These are phyloP conservation scores for Monilinia laxa DNA, from an alignment of 2,329 filamentous ascomycete genomes.

Conservation along the genomic window DNA sequence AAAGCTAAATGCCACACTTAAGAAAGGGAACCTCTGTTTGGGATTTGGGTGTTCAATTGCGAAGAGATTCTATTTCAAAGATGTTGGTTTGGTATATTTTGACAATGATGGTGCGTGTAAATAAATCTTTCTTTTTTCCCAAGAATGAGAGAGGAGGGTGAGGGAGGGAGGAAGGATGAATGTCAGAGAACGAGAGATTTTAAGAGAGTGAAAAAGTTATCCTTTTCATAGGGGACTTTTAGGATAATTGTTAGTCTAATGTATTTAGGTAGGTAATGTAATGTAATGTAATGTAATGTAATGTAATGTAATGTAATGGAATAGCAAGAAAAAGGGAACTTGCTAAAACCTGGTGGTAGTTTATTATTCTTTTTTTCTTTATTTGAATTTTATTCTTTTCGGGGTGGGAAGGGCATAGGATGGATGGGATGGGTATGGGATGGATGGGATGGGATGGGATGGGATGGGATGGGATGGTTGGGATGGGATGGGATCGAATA, in stretches of 20 bases:
- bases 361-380: background rate
- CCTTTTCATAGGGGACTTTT: background rate
- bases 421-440: too few relatives aligned
- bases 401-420: background rate
- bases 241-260: too few relatives aligned
- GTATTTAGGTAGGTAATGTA: too few relatives aligned
- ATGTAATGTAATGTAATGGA: too few relatives aligned
- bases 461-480: too few relatives aligned
- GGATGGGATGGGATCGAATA: too few relatives aligned
- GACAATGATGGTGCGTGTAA: too few relatives aligned
- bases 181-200: background rate
- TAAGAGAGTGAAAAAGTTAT: background rate
- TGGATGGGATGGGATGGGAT: too few relatives aligned
- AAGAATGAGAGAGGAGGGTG: constrained; percentile 19
- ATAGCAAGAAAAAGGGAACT: too few relatives aligned
- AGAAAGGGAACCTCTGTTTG: background rate
- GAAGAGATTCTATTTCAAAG: constrained; percentile 7
- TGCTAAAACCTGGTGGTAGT: background rate
- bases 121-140: background rate
- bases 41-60: background rate
- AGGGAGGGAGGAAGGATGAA: background rate
- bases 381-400: background rate
- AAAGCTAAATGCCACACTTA: background rate
- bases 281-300: too few relatives aligned
- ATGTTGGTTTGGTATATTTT: constrained; percentile 3